Evolutionary conservation across 2,329 filamentous ascomycete genomes (phyloP).

Genomic region (Colletotrichum gloeosporioides): DNA sequence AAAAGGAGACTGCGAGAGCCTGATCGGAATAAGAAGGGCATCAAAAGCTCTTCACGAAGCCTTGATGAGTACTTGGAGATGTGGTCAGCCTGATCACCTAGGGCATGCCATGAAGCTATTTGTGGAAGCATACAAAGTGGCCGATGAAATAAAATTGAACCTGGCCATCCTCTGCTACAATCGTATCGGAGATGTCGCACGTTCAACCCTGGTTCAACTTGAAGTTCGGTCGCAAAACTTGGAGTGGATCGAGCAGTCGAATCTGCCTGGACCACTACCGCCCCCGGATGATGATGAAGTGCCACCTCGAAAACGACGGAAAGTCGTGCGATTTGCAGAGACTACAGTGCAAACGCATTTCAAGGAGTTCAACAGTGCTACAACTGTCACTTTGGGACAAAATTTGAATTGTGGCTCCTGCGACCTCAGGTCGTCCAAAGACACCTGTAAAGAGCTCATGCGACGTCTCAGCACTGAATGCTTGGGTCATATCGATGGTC

Average conservation of each 20-base stretch:
- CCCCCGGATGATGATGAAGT: background rate
- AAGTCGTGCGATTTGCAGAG: background rate
- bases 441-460: slow-evolving; percentile 3
- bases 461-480: background rate
- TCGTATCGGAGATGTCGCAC: background rate
- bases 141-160: slow-evolving; percentile 1
- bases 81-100: background rate
- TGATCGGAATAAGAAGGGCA: too few species aligned
- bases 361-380: background rate
- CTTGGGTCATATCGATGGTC: background rate
- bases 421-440: background rate
- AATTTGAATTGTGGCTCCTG: background rate
- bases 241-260: background rate
- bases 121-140: background rate
- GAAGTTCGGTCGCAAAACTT: slow-evolving; percentile 4
- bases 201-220: background rate
- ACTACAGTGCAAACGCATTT: background rate
- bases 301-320: background rate
- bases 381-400: background rate
- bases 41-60: too few species aligned
- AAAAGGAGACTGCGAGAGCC: too few species aligned
- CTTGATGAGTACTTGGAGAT: too few species aligned
- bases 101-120: slow-evolving; percentile 12
- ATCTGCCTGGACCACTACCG: background rate
- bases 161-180: slow-evolving; percentile 3